Evolutionary conservation across 768 basidiomycete species (phyloP), one percentile per base, ranked within the genome.

Genomic region (Tylopilus plumbeoviolaceoides): DNA sequence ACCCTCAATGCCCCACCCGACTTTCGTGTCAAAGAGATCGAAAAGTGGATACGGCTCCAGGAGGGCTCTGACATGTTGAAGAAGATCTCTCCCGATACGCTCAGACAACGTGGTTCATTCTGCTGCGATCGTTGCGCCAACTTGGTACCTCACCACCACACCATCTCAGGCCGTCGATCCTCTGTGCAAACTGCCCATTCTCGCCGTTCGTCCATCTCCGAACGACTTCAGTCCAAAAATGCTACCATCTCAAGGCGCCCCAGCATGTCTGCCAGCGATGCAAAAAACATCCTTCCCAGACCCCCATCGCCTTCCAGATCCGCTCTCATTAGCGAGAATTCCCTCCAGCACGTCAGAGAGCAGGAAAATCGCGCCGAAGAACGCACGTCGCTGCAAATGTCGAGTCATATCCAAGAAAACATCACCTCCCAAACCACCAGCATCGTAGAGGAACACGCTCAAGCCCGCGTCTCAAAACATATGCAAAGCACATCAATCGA

Each of bases 1-100:
- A 84, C 84, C 11, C 70, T 87, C 36, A 75, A 85, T 45, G 85
- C 87, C 1, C 85, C 87, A 4, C 63, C 78, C 31, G 87, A 89
- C 64, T 89, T 89, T 63, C 77, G 85, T 18, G 69, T 88, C 35
- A 86, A 86, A 68, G 86, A 87, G 67, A 86, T 89, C 81, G 87
- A 89, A 61, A 82, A 80, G 53, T 89, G 87, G 87, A 80, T 86
- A 60, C 74, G 79, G 52, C 73, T 78, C 28, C 80, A 84, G 1
- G 60, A 70, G 21, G 66, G 62, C 33, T 30, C 60, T 39, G 66
- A 64, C n/a, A 50, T 41, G 17, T 28, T 63, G 42, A 69, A 54
- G 56, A 52, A 46, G 38, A 21, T 57, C 14, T 35, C 60, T 4
- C 33, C 47, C 10, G 66, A 70, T 36, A 50, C 48, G 9, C 41